Conservation (phyloP, 495 filamentous ascomycete species). For the Patellaria atrata region DNA sequence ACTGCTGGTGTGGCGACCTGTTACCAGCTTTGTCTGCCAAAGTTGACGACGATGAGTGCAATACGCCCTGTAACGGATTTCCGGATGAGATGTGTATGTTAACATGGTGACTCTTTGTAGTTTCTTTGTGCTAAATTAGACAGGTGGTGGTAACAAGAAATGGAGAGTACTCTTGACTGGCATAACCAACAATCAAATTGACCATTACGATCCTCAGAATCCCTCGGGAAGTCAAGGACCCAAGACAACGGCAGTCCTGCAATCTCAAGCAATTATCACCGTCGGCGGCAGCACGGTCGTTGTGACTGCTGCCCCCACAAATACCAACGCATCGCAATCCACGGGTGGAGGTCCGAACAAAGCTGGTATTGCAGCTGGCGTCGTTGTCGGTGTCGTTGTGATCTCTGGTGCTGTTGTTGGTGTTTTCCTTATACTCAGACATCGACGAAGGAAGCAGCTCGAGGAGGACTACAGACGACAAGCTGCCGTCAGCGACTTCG, state of each 20-base stretch:
- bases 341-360: constrained; percentile 37
- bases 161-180: constrained; percentile 41
- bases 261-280: constrained; percentile 3
- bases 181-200: constrained; percentile 18
- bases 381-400: constrained; percentile 70
- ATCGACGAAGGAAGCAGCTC: constrained; percentile 53
- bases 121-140: neutral
- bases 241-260: neutral
- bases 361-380: constrained; percentile 74
- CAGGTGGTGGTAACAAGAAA: constrained; percentile 38
- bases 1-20: constrained; percentile 49
- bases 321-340: constrained; percentile 12
- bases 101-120: neutral
- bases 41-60: constrained; percentile 39
- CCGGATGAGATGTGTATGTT: constrained; percentile 42
- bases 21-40: constrained; percentile 36
- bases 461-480: constrained; percentile 72
- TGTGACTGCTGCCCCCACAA: constrained; percentile 4
- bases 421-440: constrained; percentile 60
- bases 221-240: constrained; percentile 4
- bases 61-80: constrained; percentile 42
- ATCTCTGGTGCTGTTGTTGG: constrained; percentile 50
- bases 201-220: constrained; percentile 6
- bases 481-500: constrained; percentile 52
- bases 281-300: constrained; percentile 4